A percentile compares a stretch with the other conserved stretches of the same genome.
phyloP scores from a whole-genome alignment of 2,329 filamentous ascomycete genomes.

The Pyrenophora seminiperda region DNA sequence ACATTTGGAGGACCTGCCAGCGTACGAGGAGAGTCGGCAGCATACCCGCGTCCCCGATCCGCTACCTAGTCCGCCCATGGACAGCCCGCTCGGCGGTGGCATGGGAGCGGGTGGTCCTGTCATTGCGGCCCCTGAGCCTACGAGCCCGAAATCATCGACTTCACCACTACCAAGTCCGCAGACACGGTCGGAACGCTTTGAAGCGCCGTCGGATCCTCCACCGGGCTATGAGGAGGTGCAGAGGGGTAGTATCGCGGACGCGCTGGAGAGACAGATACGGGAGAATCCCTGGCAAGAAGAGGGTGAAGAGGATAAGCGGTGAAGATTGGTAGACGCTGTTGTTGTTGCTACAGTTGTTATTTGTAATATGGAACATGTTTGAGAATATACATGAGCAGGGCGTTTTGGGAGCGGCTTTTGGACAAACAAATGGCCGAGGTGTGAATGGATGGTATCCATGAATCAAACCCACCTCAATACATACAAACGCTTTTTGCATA shows the following conservation, averaged over 20 bases:
- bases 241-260: constrained; percentile 75
- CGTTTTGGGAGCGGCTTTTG: constrained; percentile 26
- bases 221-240: constrained; percentile 93
- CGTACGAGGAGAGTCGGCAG: constrained; percentile 71
- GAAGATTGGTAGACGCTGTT: constrained; percentile 9
- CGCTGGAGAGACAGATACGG: constrained; percentile 62
- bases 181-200: constrained; percentile 44
- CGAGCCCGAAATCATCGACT: constrained; percentile 36
- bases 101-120: constrained; percentile 21
- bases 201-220: constrained; percentile 73
- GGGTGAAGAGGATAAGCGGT: constrained; percentile 17
- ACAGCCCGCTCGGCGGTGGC: constrained; percentile 10
- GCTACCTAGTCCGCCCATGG: constrained; percentile 28
- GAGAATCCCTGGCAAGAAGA: constrained; percentile 22
- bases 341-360: no score
- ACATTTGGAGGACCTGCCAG: constrained; percentile 84
- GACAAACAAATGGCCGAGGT: constrained; percentile 1
- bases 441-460: neutral
- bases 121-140: constrained; percentile 22
- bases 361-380: constrained; percentile 6
- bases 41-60: constrained; percentile 44
- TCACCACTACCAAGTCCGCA: constrained; percentile 34
- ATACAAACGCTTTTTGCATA: no score
- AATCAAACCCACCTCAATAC: neutral
- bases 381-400: constrained; percentile 29